Evolutionary conservation across 2,329 filamentous ascomycete genomes (phyloP), one percentile per base, ranked within the genome.

Genomic region (Myriosclerotinia scirpicola): DNA sequence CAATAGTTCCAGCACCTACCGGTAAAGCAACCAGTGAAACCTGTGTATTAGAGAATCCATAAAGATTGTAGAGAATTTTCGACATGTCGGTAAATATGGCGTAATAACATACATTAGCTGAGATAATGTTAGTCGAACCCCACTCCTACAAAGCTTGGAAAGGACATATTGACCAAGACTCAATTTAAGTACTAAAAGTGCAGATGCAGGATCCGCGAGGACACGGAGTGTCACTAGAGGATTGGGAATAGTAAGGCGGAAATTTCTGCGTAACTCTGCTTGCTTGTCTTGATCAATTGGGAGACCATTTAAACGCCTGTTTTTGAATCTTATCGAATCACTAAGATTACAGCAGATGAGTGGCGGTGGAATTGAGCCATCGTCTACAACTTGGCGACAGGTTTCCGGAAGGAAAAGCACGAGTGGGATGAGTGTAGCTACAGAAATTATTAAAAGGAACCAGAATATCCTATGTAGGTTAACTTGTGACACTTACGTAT

Each of bases 331-430:
- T 8, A 72, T 54, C 38, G 62, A 81, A 77, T 71, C 86, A 80
- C 48, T 85, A 67, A 12, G 84, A 67, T 84, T 84, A 75, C 78
- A 80, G 73, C 87, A 88, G 80, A 83, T 83, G 4, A 78, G 76
- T 14, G 79, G 84, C 0, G 86, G 81, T 1, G 82, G 82, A 12
- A 87, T 78, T 0, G 84, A 85, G 20, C 70, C 71, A 64, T 73
- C 67, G 22, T 67, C 71, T 6, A 71, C 70, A 11, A 73, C 67
- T n/a, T 68, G 64, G 6, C 71, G 64, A 42, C 67, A 71, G 12
- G 71, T 73, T 42, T 73, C 71, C 1, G 71, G 71, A 44, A 72
- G 54, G 58, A 72, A 70, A 22, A 71, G 53, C 6, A 71, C 46
- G 1, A 71, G 55, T 14, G 59, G 61, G 12, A 69, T 54, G 48